A percentile compares a stretch with the other conserved stretches of the same genome.
These are phyloP conservation scores for Harringtonia lauricola DNA, from an alignment of 2,329 filamentous ascomycete genomes.

Conservation along the genomic window DNA sequence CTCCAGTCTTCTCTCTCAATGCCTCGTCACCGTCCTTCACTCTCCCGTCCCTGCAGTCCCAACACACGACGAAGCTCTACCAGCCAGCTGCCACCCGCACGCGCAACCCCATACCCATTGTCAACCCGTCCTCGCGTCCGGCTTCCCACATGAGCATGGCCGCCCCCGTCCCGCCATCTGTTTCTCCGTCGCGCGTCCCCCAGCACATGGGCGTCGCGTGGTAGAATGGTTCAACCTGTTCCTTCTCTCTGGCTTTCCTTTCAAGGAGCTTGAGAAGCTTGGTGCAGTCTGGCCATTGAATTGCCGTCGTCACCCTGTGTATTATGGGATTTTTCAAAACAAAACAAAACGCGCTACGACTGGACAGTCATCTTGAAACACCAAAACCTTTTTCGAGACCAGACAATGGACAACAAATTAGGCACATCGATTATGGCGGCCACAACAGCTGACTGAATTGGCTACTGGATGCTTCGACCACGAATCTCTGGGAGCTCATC, in stretches of 20 bases:
- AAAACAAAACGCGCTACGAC: background rate
- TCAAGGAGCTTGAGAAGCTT: slow-evolving; percentile 6
- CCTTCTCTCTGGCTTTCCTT: slow-evolving; percentile 9
- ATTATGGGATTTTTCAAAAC: background rate
- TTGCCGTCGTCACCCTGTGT: slow-evolving; percentile 14
- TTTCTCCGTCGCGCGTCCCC: slow-evolving; percentile 46
- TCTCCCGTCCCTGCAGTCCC: slow-evolving; percentile 54
- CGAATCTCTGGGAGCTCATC: no score
- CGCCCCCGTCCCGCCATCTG: slow-evolving; percentile 64
- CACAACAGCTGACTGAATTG: no score
- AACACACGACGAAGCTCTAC: slow-evolving; percentile 64
- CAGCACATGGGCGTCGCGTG: slow-evolving; percentile 44
- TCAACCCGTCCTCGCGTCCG: slow-evolving; percentile 54
- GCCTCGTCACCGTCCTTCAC: slow-evolving; percentile 55
- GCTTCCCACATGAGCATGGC: slow-evolving; percentile 79
- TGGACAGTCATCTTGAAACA: no score
- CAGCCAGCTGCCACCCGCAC: slow-evolving; percentile 82
- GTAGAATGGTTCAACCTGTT: slow-evolving; percentile 26
- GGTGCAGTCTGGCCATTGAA: slow-evolving; percentile 14
- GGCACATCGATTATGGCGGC: no score
- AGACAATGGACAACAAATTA: no score
- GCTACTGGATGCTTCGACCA: no score
- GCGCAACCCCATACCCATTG: slow-evolving; percentile 93
- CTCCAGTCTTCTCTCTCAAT: slow-evolving; percentile 65
- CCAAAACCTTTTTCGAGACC: no score